Conservation (phyloP, 306 rosid genomes). For the Citrullus mucosospermus region DNA sequence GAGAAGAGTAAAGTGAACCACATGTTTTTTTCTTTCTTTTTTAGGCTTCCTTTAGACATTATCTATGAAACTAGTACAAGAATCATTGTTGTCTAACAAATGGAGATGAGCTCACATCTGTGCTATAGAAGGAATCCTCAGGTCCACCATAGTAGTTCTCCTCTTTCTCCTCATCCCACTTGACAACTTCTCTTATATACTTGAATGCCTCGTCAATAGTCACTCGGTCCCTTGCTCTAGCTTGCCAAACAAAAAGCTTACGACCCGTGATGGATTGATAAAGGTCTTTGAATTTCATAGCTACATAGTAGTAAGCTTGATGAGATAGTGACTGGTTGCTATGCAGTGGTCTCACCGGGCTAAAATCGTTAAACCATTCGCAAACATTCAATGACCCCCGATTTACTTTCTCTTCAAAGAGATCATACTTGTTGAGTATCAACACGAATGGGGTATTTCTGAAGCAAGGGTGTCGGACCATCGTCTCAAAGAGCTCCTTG, state of each 20-base stretch:
- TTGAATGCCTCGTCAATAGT: constrained; percentile 82
- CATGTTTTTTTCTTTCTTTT: background rate
- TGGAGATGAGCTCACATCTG: constrained; percentile 90
- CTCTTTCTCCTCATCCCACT: constrained; percentile 94
- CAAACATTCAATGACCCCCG: constrained; percentile 45
- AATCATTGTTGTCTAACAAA: constrained; percentile 49
- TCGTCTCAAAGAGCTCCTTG: constrained; percentile 84
- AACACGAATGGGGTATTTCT: constrained; percentile 74
- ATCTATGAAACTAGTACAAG: constrained; percentile 1
- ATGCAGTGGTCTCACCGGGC: constrained; percentile 49
- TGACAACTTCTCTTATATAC: constrained; percentile 81
- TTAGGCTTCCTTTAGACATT: background rate
- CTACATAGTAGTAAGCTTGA: constrained; percentile 85
- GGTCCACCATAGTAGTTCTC: constrained; percentile 67
- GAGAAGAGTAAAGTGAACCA: background rate
- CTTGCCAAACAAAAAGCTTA: constrained; percentile 86
- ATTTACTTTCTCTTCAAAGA: constrained; percentile 62
- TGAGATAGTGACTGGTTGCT: constrained; percentile 70
- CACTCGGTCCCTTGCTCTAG: constrained; percentile 67
- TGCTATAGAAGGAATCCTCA: constrained; percentile 86
- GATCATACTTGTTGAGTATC: constrained; percentile 79
- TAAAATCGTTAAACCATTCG: constrained; percentile 79
- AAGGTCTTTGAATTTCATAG: constrained; percentile 96
- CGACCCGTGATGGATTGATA: constrained; percentile 52
- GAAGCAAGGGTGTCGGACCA: constrained; percentile 84